These are phyloP conservation scores for Obba rivulosa DNA, from an alignment of 768 basidiomycete species.

Conservation along the genomic window DNA sequence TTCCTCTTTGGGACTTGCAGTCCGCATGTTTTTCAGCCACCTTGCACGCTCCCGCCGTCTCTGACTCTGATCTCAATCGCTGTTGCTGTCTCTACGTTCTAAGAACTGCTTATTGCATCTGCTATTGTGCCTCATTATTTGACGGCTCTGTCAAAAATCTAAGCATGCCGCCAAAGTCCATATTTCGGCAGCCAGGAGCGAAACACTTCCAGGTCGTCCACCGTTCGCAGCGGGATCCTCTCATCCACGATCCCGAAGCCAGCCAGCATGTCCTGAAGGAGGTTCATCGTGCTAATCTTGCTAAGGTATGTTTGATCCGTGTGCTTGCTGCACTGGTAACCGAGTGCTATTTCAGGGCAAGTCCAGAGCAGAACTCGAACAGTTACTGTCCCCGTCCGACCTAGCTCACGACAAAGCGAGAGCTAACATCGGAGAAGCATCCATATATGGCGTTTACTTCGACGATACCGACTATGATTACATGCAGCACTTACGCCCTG, in stretches of 20 bases:
- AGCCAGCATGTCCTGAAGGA: constrained; percentile 85
- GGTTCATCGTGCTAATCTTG: constrained; percentile 65
- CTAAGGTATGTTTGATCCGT: constrained; percentile 41
- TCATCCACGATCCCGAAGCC: constrained; percentile 90
- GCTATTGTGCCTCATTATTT: no score
- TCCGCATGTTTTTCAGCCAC: neutral
- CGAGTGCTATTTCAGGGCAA: constrained; percentile 49
- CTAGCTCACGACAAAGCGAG: constrained; percentile 39
- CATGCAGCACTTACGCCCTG: constrained; percentile 88
- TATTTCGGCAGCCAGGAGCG: constrained; percentile 85
- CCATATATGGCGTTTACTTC: constrained; percentile 85
- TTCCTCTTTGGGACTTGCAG: neutral
- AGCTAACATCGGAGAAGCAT: constrained; percentile 77
- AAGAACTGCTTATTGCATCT: no score
- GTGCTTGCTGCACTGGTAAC: neutral
- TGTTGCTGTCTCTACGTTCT: no score
- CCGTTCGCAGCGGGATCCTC: constrained; percentile 91
- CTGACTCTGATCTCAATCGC: neutral
- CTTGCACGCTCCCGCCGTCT: no score
- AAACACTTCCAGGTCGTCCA: constrained; percentile 97
- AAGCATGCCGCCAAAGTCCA: constrained; percentile 74
- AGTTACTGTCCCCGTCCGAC: constrained; percentile 42
- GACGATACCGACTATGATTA: constrained; percentile 98
- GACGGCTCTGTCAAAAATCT: no score
- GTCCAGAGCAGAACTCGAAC: constrained; percentile 77